Percentiles rank a stretch among this genome's conserved stretches.
These are phyloP conservation scores for Aciculoconidium aculeatum DNA, from an alignment of 805 yeast species.

Conservation along the genomic window DNA sequence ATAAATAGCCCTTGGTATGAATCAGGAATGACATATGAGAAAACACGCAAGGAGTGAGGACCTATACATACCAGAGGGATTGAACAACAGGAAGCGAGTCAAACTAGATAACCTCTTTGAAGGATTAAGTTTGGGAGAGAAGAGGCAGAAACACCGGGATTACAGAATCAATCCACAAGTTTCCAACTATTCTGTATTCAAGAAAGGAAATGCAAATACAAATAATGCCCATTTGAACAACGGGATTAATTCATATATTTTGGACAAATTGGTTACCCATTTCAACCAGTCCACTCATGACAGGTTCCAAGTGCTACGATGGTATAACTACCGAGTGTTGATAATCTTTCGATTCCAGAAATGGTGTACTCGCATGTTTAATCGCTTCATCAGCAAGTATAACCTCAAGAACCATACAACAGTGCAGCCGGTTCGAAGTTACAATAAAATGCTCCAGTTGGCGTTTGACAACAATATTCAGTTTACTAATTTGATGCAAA, in stretches of 20 bases:
- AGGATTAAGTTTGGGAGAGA: constrained; percentile 17
- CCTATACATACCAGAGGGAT: too few species aligned
- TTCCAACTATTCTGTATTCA: constrained; percentile 9
- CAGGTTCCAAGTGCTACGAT: constrained; percentile 17
- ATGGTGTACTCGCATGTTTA: constrained; percentile 34
- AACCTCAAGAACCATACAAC: constrained; percentile 14
- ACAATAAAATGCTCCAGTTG: constrained; percentile 20
- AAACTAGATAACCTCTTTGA: constrained; percentile 26
- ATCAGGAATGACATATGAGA: too few species aligned
- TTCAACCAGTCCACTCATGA: constrained; percentile 15
- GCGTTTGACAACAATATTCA: constrained; percentile 16
- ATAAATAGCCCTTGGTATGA: too few species aligned
- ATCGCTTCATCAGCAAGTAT: constrained; percentile 25
- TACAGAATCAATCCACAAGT: constrained; percentile 11
- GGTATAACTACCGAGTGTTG: constrained; percentile 21
- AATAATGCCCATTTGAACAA: constrained; percentile 2
- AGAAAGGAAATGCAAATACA: constrained; percentile 3
- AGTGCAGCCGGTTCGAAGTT: constrained; percentile 15
- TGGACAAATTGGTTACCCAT: constrained; percentile 19
- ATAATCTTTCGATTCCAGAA: constrained; percentile 24
- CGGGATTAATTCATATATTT: constrained; percentile 17
- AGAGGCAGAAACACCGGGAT: constrained; percentile 1
- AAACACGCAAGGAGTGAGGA: too few species aligned
- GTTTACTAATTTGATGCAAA: constrained; percentile 16
- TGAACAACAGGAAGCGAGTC: constrained; percentile 26